A percentile compares a stretch with the other conserved stretches of the same genome.
phyloP scores from a whole-genome alignment of 768 basidiomycete genomes.

The Pleurotus tuoliensis region DNA sequence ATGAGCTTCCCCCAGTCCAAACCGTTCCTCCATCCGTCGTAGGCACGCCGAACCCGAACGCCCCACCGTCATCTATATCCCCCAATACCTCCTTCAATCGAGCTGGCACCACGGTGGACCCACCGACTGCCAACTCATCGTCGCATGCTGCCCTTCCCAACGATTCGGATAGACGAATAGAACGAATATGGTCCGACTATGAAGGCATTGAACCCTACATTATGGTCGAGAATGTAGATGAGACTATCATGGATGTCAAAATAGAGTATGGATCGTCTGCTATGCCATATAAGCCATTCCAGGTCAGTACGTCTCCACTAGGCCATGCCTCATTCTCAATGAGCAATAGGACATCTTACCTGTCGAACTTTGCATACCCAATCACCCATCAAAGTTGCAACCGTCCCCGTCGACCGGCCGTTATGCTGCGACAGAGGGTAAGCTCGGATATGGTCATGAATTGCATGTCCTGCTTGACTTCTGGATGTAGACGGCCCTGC shows the following conservation, averaged over 20 bases:
- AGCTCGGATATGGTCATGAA: not conserved
- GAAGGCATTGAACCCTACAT: conserved; percentile 76
- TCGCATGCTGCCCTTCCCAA: conserved; percentile 50
- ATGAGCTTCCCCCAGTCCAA: conserved; percentile 56
- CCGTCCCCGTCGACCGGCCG: conserved; percentile 43
- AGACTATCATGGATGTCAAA: conserved; percentile 43
- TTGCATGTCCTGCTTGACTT: not conserved
- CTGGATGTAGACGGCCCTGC: conserved; percentile 75
- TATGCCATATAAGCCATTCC: conserved; percentile 47
- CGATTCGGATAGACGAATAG: conserved; percentile 83
- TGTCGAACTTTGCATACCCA: conserved; percentile 71
- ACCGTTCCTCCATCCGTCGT: conserved; percentile 29
- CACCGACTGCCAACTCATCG: conserved; percentile 18
- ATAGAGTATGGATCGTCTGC: conserved; percentile 49
- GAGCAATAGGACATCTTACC: conserved; percentile 67
- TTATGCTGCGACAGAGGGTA: conserved; percentile 63
- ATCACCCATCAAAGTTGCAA: conserved; percentile 53
- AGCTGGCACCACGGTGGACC: conserved; percentile 25
- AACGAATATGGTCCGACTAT: conserved; percentile 85
- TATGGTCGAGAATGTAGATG: conserved; percentile 40
- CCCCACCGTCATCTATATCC: conserved; percentile 29
- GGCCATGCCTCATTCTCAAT: not conserved
- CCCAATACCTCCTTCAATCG: conserved; percentile 20
- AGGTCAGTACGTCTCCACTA: conserved; percentile 36
- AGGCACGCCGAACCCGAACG: conserved; percentile 22